phyloP scores from a whole-genome alignment of 768 basidiomycete genomes.

The Lactifluus piperatus region DNA sequence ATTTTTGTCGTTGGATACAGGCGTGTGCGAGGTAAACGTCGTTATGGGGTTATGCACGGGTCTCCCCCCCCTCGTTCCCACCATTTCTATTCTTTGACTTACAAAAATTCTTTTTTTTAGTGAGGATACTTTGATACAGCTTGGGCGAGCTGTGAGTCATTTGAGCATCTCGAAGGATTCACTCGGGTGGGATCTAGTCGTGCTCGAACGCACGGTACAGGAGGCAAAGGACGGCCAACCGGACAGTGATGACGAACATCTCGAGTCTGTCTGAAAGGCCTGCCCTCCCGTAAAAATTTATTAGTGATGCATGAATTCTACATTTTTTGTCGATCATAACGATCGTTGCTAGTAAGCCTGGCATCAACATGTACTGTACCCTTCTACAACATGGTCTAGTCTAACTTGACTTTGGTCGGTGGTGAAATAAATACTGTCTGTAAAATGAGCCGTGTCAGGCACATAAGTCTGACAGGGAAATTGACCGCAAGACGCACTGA shows the following conservation, averaged over 20 bases:
- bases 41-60: too few relatives aligned
- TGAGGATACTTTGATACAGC: constrained; percentile 41
- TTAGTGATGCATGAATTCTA: background rate
- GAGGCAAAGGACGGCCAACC: constrained; percentile 30
- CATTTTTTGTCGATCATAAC: background rate
- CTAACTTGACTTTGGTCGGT: constrained; percentile 42
- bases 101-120: constrained; percentile 31
- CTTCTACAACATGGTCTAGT: constrained; percentile 30
- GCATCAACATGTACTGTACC: background rate
- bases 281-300: background rate
- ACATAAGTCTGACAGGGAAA: constrained; percentile 9
- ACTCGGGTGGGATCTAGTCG: constrained; percentile 66
- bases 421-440: constrained; percentile 53
- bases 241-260: constrained; percentile 58
- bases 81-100: background rate
- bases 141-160: constrained; percentile 37
- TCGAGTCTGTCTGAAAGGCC: constrained; percentile 1
- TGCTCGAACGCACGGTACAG: constrained; percentile 49
- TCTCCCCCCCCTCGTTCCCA: background rate
- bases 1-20: constrained; percentile 78
- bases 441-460: background rate
- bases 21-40: constrained; percentile 47
- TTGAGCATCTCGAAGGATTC: constrained; percentile 41
- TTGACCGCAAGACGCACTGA: constrained; percentile 40
- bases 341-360: background rate